phyloP scores from a whole-genome alignment of 1,284 basidiomycete species.

The Leccinum insolens region DNA sequence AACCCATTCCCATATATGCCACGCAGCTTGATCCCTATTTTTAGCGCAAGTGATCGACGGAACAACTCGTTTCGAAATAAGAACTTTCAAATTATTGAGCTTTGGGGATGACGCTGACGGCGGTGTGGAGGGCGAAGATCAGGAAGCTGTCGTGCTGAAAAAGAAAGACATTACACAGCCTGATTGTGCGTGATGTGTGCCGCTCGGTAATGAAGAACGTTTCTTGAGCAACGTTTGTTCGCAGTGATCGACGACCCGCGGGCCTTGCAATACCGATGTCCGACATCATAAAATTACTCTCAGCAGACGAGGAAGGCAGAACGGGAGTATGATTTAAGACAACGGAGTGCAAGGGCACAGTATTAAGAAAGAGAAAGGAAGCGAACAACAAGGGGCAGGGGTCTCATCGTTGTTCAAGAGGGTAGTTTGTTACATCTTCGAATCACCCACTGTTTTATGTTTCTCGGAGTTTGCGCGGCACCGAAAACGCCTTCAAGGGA shows the following conservation, averaged over 20 bases:
- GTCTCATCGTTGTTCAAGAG: conserved; percentile 20
- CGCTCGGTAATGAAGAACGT: conserved; percentile 1
- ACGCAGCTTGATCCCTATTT: conserved; percentile 52
- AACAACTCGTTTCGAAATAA: conserved; percentile 43
- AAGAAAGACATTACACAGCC: conserved; percentile 73
- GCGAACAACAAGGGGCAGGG: conserved; percentile 36
- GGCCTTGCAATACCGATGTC: conserved; percentile 25
- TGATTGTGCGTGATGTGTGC: conserved; percentile 63
- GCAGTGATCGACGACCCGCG: conserved; percentile 57
- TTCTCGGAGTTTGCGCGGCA: too few species aligned
- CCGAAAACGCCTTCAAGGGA: too few species aligned
- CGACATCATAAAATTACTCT: conserved; percentile 9
- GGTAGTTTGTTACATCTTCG: conserved; percentile 19
- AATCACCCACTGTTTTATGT: too few species aligned
- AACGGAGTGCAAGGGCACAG: conserved; percentile 65
- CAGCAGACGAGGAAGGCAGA: conserved; percentile 73
- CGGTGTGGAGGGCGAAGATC: conserved; percentile 29
- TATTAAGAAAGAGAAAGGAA: conserved; percentile 66
- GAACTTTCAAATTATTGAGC: too few species aligned
- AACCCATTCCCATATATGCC: conserved; percentile 95
- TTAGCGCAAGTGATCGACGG: conserved; percentile 2
- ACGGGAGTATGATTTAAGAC: conserved; percentile 83
- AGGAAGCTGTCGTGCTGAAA: conserved; percentile 53
- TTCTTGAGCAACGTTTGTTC: conserved; percentile 5
- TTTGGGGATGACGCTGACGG: too few species aligned